Evolutionary conservation across 2,329 filamentous ascomycete species (phyloP), one percentile per base, ranked within the genome.

Genomic region (Scytalidium sp.): DNA sequence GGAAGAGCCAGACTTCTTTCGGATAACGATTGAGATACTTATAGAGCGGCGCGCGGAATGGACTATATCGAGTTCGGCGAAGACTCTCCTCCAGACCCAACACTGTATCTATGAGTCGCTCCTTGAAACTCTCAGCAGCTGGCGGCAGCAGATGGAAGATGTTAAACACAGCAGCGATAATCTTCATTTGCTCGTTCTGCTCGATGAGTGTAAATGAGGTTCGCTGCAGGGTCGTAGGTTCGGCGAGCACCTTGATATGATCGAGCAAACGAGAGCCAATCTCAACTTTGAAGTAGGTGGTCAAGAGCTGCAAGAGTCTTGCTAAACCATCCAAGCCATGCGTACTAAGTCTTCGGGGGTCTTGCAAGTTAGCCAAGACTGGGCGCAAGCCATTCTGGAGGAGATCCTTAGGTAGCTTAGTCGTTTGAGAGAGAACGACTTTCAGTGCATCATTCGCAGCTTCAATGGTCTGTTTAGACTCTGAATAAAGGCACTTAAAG

Each of bases 281-380:
- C 66, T 99, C 94, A 1, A 97, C 92, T 70, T 99, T 99, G 72
- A 99, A 99, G 67, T 99, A 99, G 52, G 94, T 97, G 0, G 93
- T 99, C 17, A 99, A 75, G 2, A 99, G 77, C 56, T 94, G 93
- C 52, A 99, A 71, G 2, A 99, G 77, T 36, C 93, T 84, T 17
- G 92, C 92, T 25, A 99, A 75, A 21, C 96, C 96, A 65, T 97
- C 92, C 3, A 99, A 75, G 2, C 92, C 92, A 60, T 92, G 88
- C 0, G 93, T 88, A 19, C 85, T 96, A 19, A 99, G 75, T 50
- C 93, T 86, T 66, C 96, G 90, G 0, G 93, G 88, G 63, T 99
- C 94, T 57, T 96, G 93, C 3, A 99, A 79, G 64, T 96, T 99
- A 64, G 96, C 92, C 29, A 99, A 72, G n/a, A 99, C 96, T 0